phyloP scores from a whole-genome alignment of 345 rosid genomes.

The Eucalyptus coolabah region DNA sequence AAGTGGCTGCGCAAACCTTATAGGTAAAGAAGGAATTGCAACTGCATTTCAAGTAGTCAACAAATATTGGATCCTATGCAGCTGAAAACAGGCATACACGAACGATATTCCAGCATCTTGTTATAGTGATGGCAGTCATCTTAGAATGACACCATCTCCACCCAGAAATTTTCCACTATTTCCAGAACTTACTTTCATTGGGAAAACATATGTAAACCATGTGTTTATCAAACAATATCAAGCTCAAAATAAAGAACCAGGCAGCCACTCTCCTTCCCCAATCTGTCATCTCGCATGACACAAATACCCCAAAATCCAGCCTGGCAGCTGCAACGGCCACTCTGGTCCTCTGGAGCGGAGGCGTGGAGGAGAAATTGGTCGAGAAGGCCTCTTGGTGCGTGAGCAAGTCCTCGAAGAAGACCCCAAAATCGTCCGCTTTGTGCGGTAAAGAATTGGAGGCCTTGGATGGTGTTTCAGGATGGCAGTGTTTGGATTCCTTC shows the following conservation, averaged over 20 bases:
- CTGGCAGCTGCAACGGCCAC: background rate
- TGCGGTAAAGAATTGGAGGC: no score
- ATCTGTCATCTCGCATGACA: background rate
- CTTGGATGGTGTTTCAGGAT: no score
- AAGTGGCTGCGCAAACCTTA: background rate
- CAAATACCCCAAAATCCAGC: background rate
- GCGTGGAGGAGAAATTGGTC: no score
- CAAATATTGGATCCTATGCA: background rate
- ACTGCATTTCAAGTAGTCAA: background rate
- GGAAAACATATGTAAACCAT: background rate
- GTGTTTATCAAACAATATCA: background rate
- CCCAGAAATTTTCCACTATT: background rate
- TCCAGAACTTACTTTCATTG: background rate
- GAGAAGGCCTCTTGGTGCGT: no score
- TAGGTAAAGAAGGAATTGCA: background rate
- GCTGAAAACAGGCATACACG: background rate
- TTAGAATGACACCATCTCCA: background rate
- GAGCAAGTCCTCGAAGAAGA: no score
- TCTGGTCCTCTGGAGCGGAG: no score
- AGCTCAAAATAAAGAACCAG: background rate
- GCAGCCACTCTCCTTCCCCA: background rate
- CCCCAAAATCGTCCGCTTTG: no score
- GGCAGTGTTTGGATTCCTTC: no score
- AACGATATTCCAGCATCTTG: background rate
- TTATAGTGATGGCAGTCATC: background rate